Evolutionary conservation across 225 moss, liverwort and hornwort genomes (phyloP).

Genomic region (Rhytidiadelphus loreus): DNA sequence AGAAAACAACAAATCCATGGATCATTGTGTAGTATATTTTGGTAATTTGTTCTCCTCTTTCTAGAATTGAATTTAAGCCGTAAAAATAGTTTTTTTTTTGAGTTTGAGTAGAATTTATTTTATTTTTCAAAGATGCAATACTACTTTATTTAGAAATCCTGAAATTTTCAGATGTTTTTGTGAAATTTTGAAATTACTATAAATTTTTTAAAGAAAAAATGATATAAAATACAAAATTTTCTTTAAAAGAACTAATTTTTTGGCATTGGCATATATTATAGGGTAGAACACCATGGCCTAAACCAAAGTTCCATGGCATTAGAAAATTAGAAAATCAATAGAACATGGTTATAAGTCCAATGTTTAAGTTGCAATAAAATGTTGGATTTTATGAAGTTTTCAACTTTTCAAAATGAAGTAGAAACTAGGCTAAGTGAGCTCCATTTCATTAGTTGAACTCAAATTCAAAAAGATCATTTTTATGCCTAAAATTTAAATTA

Average conservation of each 20-base stretch:
- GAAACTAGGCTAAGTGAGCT: not conserved
- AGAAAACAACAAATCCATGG: not conserved
- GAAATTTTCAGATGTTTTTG: not conserved
- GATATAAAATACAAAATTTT: not conserved
- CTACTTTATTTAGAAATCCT: accelerated
- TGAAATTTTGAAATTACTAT: not conserved
- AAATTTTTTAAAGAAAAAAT: no score
- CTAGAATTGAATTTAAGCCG: not conserved
- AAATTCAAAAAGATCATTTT: not conserved
- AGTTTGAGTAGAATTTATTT: no score
- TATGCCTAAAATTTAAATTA: no score
- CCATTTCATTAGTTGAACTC: not conserved
- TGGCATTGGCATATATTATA: not conserved
- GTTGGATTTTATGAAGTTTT: not conserved
- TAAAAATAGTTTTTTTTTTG: not conserved
- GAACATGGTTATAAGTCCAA: not conserved
- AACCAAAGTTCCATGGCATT: not conserved
- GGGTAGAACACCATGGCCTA: no score
- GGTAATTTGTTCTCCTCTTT: not conserved
- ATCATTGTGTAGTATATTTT: not conserved
- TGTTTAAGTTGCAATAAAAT: not conserved
- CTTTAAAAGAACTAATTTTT: not conserved
- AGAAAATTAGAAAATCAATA: not conserved
- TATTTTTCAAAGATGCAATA: not conserved
- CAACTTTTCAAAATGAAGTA: not conserved